Evolutionary conservation across 768 basidiomycete genomes (phyloP), one percentile per base, ranked within the genome.

Genomic region (Phaeolepiota aurea): DNA sequence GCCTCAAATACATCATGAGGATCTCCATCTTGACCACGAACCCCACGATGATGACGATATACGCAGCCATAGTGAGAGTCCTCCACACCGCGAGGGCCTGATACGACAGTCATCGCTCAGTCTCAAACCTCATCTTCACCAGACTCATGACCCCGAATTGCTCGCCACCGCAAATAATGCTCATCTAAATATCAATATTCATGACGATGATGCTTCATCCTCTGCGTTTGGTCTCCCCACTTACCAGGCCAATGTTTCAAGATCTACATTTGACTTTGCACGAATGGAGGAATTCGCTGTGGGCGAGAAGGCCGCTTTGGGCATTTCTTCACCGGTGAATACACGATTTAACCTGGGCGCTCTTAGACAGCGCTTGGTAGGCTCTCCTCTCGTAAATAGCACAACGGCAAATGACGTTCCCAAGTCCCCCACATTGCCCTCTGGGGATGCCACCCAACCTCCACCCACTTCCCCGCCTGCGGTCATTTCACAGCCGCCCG

Each of bases 221-320:
- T 57, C 56, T 3, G 59, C 56, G 45, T 72, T 64, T 37, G 73
- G 72, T 4, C 65, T 86, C 15, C 83, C 84, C 0, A 77, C 76
- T 30, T 89, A 87, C 50, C 87, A 85, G 45, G 69, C 76, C 2
- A 75, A 76, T 44, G 62, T 54, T 15, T 68, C 72, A 3, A 71
- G 68, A 5, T 72, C 75, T 18, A 61, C 67, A 18, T 92, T 88
- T 54, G 77, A 91, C 54, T 94, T 90, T 54, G 48, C 59, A 0
- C 65, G 59, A 0, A 81, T 96, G 71, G 92, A 96, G 54, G 70
- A 73, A 4, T 94, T 82, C 56, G 86, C 86, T 0, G 57, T 62
- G 0, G 71, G 68, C 13, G 90, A 93, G 59, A 84, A 84, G 49
- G 60, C 69, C 20, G 64, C 60, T 32, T 62, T 88, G 0, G 87